Evolutionary conservation across 176 grass and related monocot genomes (phyloP).

Genomic region (Rhynchospora pubera): DNA sequence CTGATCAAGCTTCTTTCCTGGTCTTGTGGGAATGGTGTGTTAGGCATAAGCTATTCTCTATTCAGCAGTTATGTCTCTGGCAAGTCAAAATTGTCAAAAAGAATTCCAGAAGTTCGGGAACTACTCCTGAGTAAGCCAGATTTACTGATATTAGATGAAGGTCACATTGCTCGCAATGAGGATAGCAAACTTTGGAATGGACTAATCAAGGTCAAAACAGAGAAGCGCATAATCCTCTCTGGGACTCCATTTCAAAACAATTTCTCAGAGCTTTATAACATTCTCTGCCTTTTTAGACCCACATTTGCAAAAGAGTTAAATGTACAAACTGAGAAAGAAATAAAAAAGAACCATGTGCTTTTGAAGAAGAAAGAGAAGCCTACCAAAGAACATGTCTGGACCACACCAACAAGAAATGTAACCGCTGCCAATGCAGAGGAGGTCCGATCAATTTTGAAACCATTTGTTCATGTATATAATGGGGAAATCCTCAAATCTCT

Average conservation of each 20-base stretch:
- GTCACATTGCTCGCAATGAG: constrained; percentile 72
- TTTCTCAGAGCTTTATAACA: constrained; percentile 67
- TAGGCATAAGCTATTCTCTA: constrained; percentile 71
- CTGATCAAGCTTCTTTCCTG: constrained; percentile 56
- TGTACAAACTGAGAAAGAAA: constrained; percentile 1
- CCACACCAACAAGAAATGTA: constrained; percentile 45
- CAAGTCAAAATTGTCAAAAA: constrained; percentile 6
- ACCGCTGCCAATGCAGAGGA: constrained; percentile 34
- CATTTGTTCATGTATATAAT: constrained; percentile 60
- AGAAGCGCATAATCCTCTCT: constrained; percentile 63
- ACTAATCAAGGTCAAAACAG: constrained; percentile 36
- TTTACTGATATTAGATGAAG: constrained; percentile 74
- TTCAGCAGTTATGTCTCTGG: constrained; percentile 32
- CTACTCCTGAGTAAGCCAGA: constrained; percentile 47
- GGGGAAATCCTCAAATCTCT: constrained; percentile 65
- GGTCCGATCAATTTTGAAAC: constrained; percentile 36
- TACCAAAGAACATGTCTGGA: constrained; percentile 37
- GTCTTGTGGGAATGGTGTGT: constrained; percentile 46
- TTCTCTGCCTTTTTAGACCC: constrained; percentile 48
- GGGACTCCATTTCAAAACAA: constrained; percentile 87
- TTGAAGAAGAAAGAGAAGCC: constrained; percentile 21
- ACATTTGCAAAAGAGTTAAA: constrained; percentile 43
- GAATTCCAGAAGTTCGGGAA: constrained; percentile 18
- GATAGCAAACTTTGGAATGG: constrained; percentile 43
- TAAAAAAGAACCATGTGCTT: not conserved